Evolutionary conservation across 441 rosid species (phyloP).

Genomic region (Cnidoscolus chayamansa): DNA sequence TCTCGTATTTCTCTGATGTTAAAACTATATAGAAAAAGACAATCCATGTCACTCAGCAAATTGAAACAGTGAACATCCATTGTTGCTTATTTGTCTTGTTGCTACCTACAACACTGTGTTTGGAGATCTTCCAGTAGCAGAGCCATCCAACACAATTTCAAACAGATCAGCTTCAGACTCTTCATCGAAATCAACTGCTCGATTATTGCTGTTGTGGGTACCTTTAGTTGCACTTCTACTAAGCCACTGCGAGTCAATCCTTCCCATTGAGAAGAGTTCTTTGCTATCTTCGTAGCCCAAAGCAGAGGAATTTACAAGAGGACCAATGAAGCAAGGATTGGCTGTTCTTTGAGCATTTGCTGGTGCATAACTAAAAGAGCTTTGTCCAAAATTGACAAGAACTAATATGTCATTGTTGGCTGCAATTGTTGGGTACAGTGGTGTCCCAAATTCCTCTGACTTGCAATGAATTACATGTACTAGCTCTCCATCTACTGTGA

Average conservation of each 20-base stretch:
- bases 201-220: constrained; percentile 23
- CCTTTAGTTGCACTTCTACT: constrained; percentile 42
- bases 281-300: constrained; percentile 66
- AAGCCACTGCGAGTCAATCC: constrained; percentile 83
- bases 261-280: constrained; percentile 92
- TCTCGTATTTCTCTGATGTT: constrained; percentile 9
- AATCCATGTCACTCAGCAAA: constrained; percentile 21
- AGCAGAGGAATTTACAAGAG: constrained; percentile 45
- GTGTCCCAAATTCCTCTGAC: constrained; percentile 56
- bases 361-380: constrained; percentile 42
- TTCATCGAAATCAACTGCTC: constrained; percentile 56
- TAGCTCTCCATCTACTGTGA: constrained; percentile 54
- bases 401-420: constrained; percentile 43
- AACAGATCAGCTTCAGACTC: constrained; percentile 92
- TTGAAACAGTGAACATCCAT: constrained; percentile 6
- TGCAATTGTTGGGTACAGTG: constrained; percentile 61
- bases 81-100: too few relatives aligned
- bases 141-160: constrained; percentile 66
- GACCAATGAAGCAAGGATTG: constrained; percentile 65
- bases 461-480: constrained; percentile 56
- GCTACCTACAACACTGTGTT: constrained; percentile 10
- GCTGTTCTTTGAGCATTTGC: constrained; percentile 61
- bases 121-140: constrained; percentile 41
- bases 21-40: background rate
- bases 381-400: constrained; percentile 64